Conservation (phyloP, 1,284 basidiomycete genomes). For the Boletus semigastroideus region DNA sequence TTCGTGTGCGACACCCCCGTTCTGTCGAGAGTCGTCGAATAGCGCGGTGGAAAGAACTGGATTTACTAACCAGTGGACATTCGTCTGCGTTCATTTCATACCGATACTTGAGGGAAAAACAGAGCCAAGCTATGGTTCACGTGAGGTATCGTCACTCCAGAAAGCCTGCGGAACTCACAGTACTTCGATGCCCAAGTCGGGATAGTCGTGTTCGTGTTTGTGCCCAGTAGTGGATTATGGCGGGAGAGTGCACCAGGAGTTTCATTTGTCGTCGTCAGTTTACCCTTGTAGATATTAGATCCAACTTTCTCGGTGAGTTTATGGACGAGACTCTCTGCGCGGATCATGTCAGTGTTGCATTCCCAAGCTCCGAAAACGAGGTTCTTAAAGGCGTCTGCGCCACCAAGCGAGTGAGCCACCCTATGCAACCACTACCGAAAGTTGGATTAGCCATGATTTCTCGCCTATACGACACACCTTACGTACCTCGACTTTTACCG, state of each 20-base stretch:
- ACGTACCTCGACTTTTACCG: neutral
- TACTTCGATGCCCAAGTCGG: neutral
- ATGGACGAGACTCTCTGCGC: neutral
- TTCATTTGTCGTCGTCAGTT: neutral
- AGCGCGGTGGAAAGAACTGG: neutral
- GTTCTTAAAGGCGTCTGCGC: neutral
- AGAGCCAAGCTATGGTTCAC: neutral
- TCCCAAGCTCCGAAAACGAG: neutral
- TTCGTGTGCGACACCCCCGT: too few species aligned
- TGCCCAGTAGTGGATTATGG: neutral
- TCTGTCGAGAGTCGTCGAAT: too few species aligned
- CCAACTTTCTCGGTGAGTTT: neutral
- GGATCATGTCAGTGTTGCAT: neutral
- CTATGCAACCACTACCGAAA: neutral
- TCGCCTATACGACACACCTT: neutral
- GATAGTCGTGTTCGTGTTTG: neutral
- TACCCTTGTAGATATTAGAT: neutral
- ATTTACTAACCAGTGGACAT: neutral
- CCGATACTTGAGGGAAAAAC: neutral
- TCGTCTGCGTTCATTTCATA: neutral
- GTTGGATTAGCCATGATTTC: neutral
- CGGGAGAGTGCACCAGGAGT: neutral
- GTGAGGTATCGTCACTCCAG: neutral
- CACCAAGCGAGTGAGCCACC: neutral
- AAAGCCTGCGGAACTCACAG: neutral